Base-by-base conservation (phyloP, 2,329 filamentous ascomycete genomes). In the Fusarium xylarioides region DNA sequence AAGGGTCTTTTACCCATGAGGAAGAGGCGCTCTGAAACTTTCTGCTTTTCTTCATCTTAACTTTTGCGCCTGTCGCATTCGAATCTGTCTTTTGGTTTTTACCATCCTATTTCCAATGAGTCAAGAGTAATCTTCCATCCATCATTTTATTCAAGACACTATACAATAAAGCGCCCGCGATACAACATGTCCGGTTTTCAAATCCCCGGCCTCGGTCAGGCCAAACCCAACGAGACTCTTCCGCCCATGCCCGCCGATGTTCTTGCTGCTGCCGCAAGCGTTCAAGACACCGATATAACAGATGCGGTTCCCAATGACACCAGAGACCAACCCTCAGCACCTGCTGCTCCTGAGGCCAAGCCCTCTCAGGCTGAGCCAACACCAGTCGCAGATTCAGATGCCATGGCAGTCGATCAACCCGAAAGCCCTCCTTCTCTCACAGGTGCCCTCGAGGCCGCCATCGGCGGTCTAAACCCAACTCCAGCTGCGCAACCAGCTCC, bases 201-300 rank as follows among this genome's bases (percentile, higher is more conserved):
- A 63, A 85, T 85, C 38, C 83, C 83, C 35, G 83, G 83, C 59
- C 76, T 85, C 21, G 83, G 83, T 16, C 82, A 84, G 67, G 83
- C 83, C 55, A 83, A 82, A 69, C 82, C 82, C 9, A 84, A 85
- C 60, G 83, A 85, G 59, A 79, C 76, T 5, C 74, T 85, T 5
- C 83, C 83, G 3, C 83, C 83, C 18, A 76, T 84, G 1, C 78
- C 81, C 5, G 40, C 79, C 26, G 82, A 83, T 18, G 37, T 80
- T 18, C 65, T 77, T 35, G 73, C 70, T n/a, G 78, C 79, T 11
- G 79, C 81, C 4, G 74, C 80, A 4, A 80, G 74, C 32, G 73
- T 74, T 30, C 59, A 78, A 64, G 69, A 71, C 53, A 49, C 75
- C 32, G 78, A 78, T 40, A 79, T 72, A 32, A 66, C 59, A 5